Conservation (phyloP, 2,329 filamentous ascomycete species). For the Penicillium psychrosexuale region DNA sequence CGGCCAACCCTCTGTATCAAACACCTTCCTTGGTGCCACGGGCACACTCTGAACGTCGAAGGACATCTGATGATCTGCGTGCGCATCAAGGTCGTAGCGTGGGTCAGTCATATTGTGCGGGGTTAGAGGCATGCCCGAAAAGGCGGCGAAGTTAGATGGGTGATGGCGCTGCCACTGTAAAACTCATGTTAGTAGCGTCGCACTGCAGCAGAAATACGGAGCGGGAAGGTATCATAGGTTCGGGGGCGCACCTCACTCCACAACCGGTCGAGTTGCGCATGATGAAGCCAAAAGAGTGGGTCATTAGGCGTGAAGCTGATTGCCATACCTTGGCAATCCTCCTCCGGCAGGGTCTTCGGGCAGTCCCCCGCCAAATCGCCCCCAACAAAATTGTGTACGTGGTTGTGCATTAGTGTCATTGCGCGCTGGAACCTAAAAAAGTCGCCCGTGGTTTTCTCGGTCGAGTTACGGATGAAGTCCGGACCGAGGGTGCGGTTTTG, state of each 20-base stretch:
- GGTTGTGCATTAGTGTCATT: background rate
- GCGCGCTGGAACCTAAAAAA: background rate
- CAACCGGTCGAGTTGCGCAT: slow-evolving; percentile 7
- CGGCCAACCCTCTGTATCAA: slow-evolving; percentile 1
- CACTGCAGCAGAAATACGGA: background rate
- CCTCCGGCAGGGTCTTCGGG: background rate
- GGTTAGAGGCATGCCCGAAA: background rate
- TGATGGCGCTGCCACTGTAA: background rate
- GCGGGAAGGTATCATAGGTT: background rate
- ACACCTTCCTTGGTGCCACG: background rate
- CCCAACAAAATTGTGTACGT: background rate
- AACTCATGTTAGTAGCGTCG: background rate
- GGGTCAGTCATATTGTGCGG: background rate
- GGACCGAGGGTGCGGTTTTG: background rate
- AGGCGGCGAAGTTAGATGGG: background rate
- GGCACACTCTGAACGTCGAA: slow-evolving; percentile 1
- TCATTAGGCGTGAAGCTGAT: slow-evolving; percentile 7
- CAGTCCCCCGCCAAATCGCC: slow-evolving; percentile 1
- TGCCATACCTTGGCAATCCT: slow-evolving; percentile 1
- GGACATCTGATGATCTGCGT: background rate
- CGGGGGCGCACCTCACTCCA: background rate
- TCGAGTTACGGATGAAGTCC: background rate
- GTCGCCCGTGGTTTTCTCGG: background rate
- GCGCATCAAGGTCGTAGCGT: background rate
- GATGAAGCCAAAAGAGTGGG: slow-evolving; percentile 9